Conservation (phyloP, 2,329 filamentous ascomycete species). For the Alternaria conjuncta region DNA sequence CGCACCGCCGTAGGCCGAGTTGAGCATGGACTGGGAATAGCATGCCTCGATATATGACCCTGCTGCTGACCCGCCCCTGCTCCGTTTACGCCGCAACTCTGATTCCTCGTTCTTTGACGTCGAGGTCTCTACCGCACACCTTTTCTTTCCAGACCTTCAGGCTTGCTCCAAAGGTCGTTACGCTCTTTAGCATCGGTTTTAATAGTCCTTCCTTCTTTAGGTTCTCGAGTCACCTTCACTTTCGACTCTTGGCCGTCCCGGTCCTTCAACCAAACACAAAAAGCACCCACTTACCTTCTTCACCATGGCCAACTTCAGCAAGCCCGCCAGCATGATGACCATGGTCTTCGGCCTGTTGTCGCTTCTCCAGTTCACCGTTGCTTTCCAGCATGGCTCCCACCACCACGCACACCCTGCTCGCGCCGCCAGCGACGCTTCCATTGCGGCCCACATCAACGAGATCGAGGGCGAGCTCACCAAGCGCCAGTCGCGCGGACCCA, state of each 20-base stretch:
- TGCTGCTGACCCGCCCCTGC: conserved; percentile 34
- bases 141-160: conserved; percentile 39
- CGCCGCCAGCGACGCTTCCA: conserved; percentile 23
- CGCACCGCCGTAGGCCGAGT: conserved; percentile 21
- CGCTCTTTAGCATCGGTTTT: conserved; percentile 40
- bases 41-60: conserved; percentile 40
- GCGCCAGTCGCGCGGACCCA: conserved; percentile 29
- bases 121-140: conserved; percentile 29
- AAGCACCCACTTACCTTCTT: conserved; percentile 11
- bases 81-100: conserved; percentile 29
- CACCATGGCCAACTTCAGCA: conserved; percentile 46
- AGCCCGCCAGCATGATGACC: conserved; percentile 41
- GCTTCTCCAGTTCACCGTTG: conserved; percentile 41
- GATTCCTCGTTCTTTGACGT: conserved; percentile 40
- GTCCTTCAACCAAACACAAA: conserved; percentile 12
- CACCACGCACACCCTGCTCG: conserved; percentile 27
- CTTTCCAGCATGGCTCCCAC: conserved; percentile 33
- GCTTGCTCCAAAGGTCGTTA: conserved; percentile 39
- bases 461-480: conserved; percentile 28
- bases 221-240: conserved; percentile 19
- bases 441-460: conserved; percentile 35
- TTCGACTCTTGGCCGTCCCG: conserved; percentile 13
- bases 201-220: conserved; percentile 9
- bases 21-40: conserved; percentile 32
- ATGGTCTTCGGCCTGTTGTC: conserved; percentile 43